Base-by-base conservation (phyloP, 1,139 yeast genomes). In the Yamadazyma epiphylla region DNA sequence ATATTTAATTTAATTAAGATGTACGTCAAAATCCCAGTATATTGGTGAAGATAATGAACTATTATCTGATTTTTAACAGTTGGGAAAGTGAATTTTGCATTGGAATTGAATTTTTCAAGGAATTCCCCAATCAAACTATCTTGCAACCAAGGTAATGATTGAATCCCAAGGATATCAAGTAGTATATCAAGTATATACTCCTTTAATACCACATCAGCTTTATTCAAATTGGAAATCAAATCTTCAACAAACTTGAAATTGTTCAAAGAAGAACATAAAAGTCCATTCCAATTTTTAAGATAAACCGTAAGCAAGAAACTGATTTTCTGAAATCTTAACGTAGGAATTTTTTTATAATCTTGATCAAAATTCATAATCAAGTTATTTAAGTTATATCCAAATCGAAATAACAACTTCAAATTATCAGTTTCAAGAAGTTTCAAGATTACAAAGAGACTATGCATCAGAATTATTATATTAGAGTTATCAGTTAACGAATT, bases 241-340 rank as follows among this genome's bases (percentile, higher is more conserved):
- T 77, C 77, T 26, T 60, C 61, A 13, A 91, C 46, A 19, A 82
- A 72, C 31, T 65, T 65, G 43, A 77, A 82, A 36, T 75, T 57
- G 42, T 80, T 65, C 33, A 74, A 66, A 0, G 86, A 70, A 43
- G 81, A 74, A 6, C 83, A 74, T 41, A 83, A 70, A 9, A 88
- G 51, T 0, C 98, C 98, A 13, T 84, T 70, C 77, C 94, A 83
- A 27, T 78, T 72, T 38, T 85, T 82, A 30, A 91, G 56, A 17
- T 86, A 57, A 3, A 73, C 54, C 0, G 85, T 62, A 3, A 89
- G 55, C 9, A 86, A 64, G 27, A 74, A 68, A 0, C 91, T 75
- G n/a, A 78, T 62, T 39, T 71, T 73, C 36, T 80, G 82, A 19
- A 86, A 57, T 41, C 68, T 74, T 19, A 36, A 34, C 15, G 37